Base-by-base conservation (phyloP, 2,329 filamentous ascomycete genomes). In the Colletotrichum gloeosporioides region DNA sequence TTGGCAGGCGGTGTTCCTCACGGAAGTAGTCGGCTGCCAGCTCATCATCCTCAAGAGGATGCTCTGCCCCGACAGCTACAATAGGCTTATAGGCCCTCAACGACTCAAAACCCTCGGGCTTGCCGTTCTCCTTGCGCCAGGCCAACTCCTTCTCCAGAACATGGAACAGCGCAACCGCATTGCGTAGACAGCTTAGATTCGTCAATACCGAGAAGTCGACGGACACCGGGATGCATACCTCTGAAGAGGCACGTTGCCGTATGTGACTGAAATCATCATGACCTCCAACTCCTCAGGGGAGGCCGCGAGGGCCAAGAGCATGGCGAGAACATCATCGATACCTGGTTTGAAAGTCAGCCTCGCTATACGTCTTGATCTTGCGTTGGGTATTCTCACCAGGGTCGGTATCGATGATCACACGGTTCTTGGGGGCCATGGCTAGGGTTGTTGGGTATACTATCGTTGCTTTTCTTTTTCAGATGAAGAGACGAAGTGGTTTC, bases 381-480 rank as follows among this genome's bases (percentile, higher is more conserved):
- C 18, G 10, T 8, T 53, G 8, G 32, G 39, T 4, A 6, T 53
- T 79, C 84, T 79, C 88, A 95, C 96, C 87, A 79, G 96, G 96
- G 83, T 99, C 97, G 4, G 96, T 99, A 83, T 99, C 97, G 81
- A 99, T 97, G 81, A 99, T 98, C 80, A 99, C 93, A 81, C 94
- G 93, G 81, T 91, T 92, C 80, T 92, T 92, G 32, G 93, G 90
- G 71, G 91, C 89, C 93, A 95, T 95, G 73, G 63, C 80, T 64
- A 25, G 18, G 44, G n/a, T 22, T 49, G 25, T 12, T 29, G 13
- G 25, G 27, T 53, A 53, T 53, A 22, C 44, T 49, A n/a, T 15
- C 18, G 29, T 9, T 32, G 13, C 18, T 15, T 62, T 12, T 10
- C 22, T 29, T 39, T 29, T n/a, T 34, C 22, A 25, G 25, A 27